Percentiles rank a stretch among this genome's conserved stretches.
Evolutionary conservation across 306 rosid genomes (phyloP).

Genomic region (Inga laurina): DNA sequence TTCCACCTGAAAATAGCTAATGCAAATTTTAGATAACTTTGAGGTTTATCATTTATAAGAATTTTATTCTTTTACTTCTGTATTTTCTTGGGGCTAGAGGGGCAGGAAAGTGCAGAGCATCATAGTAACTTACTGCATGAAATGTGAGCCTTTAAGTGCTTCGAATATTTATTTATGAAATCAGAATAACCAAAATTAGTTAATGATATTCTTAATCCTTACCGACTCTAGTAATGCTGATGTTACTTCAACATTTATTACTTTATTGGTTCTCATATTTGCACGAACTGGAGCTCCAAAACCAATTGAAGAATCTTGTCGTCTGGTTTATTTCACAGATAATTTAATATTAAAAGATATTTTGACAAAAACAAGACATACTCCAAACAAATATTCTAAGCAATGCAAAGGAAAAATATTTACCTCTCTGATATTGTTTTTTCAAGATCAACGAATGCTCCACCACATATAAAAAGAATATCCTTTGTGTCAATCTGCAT

Average conservation of each 20-base stretch:
- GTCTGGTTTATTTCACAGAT: slow-evolving; percentile 57
- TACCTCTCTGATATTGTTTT: slow-evolving; percentile 98
- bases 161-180: slow-evolving; percentile 1
- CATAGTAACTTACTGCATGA: background rate
- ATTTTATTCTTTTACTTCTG: background rate
- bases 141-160: background rate
- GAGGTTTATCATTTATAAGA: slow-evolving; percentile 2
- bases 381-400: background rate
- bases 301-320: slow-evolving; percentile 97
- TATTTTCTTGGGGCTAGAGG: slow-evolving; percentile 4
- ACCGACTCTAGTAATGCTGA: slow-evolving; percentile 91
- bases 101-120: slow-evolving; percentile 21
- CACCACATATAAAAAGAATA: slow-evolving; percentile 96
- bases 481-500: slow-evolving; percentile 90
- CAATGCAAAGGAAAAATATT: slow-evolving; percentile 19
- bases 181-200: background rate
- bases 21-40: slow-evolving; percentile 32
- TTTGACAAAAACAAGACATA: slow-evolving; percentile 1
- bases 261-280: slow-evolving; percentile 74
- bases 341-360: background rate
- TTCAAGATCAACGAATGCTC: slow-evolving; percentile 94
- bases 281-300: slow-evolving; percentile 98
- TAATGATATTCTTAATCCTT: slow-evolving; percentile 36
- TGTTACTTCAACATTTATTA: slow-evolving; percentile 67
- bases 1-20: slow-evolving; percentile 72